phyloP scores from a whole-genome alignment of 2,329 filamentous ascomycete species.

The Arthrobotrys iridis region DNA sequence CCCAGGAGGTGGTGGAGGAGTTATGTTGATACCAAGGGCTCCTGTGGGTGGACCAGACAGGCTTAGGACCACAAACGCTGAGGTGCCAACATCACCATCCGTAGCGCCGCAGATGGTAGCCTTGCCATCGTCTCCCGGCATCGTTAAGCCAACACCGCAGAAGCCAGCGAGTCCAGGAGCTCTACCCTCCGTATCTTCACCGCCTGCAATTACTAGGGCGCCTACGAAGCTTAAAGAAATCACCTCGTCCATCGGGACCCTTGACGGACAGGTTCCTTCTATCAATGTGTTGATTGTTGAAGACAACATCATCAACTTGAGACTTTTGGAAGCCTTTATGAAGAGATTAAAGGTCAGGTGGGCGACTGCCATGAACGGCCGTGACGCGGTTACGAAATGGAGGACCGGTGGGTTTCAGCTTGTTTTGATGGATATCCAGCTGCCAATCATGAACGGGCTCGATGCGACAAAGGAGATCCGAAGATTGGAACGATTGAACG shows the following conservation, averaged over 20 bases:
- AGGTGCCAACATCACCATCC: conserved; percentile 33
- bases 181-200: conserved; percentile 11
- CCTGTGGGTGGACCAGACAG: conserved; percentile 21
- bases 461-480: conserved; percentile 96
- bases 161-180: conserved; percentile 47
- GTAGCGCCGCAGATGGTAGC: conserved; percentile 45
- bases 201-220: conserved; percentile 26
- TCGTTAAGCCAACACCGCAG: conserved; percentile 31
- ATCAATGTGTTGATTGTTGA: conserved; percentile 98
- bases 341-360: conserved; percentile 94
- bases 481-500: conserved; percentile 86
- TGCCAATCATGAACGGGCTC: conserved; percentile 94
- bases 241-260: conserved; percentile 61
- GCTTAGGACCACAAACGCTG: conserved; percentile 20
- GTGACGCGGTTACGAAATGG: conserved; percentile 94
- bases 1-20: conserved; percentile 24
- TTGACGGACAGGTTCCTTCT: conserved; percentile 86
- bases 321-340: conserved; percentile 92
- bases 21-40: conserved; percentile 45
- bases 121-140: conserved; percentile 43
- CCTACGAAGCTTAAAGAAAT: conserved; percentile 38
- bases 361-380: conserved; percentile 96
- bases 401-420: conserved; percentile 90
- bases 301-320: conserved; percentile 97
- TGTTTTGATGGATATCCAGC: conserved; percentile 97